Conservation (phyloP, 129 eudicot genomes). For the Smallanthus sonchifolius region DNA sequence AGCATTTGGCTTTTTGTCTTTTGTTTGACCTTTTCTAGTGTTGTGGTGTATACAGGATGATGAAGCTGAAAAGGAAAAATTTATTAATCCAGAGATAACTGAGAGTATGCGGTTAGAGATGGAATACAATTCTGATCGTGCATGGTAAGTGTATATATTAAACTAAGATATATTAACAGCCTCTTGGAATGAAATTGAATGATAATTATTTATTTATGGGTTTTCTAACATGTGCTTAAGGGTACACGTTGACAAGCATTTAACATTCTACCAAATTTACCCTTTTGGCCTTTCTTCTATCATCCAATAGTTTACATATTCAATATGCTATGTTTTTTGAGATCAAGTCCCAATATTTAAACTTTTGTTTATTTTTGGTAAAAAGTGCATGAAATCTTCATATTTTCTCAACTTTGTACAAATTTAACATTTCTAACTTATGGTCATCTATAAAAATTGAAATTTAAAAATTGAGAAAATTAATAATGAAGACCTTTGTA, state of each 20-base stretch:
- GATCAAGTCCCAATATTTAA: not conserved
- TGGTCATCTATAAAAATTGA: not conserved
- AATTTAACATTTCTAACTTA: not conserved
- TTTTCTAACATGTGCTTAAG: not conserved
- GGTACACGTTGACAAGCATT: not conserved
- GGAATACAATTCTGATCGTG: conserved; percentile 74
- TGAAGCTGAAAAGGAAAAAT: conserved; percentile 32
- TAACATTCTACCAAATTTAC: not conserved
- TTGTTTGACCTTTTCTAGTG: conserved; percentile 7
- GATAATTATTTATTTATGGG: not conserved
- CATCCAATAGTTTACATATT: not conserved
- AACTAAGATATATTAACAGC: not conserved
- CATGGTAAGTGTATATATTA: conserved; percentile 38
- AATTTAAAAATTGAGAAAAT: not conserved
- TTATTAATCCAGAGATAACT: conserved; percentile 42
- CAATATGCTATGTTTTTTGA: not conserved
- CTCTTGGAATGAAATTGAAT: not conserved
- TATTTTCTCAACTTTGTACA: not conserved
- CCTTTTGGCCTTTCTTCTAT: not conserved
- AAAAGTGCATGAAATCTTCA: not conserved
- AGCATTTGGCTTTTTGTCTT: conserved; percentile 3
- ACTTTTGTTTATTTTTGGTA: not conserved
- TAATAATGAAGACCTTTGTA: no score
- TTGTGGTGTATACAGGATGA: conserved; percentile 30
- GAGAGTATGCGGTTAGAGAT: conserved; percentile 61